A percentile compares a stretch with the other conserved stretches of the same genome.
These are phyloP conservation scores for Candida pini DNA, from an alignment of 805 yeast genomes.

Conservation along the genomic window DNA sequence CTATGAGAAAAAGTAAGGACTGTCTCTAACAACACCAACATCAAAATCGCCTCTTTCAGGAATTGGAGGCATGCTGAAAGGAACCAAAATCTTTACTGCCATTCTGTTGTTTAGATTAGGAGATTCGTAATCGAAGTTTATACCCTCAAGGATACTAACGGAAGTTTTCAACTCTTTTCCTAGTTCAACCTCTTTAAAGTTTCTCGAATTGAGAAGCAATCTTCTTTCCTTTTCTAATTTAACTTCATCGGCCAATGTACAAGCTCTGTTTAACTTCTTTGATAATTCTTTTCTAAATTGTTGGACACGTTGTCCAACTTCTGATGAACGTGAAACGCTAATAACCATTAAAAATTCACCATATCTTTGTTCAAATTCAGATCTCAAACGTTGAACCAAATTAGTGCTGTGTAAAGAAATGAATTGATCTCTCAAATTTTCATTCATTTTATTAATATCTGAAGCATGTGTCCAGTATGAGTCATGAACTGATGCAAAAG, in stretches of 20 bases:
- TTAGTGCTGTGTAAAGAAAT: slow-evolving; percentile 71
- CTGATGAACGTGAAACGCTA: slow-evolving; percentile 46
- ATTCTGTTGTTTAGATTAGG: slow-evolving; percentile 15
- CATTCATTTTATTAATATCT: slow-evolving; percentile 70
- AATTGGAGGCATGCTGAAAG: slow-evolving; percentile 62
- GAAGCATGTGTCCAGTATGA: slow-evolving; percentile 97
- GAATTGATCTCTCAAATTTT: slow-evolving; percentile 68
- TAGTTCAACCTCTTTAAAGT: slow-evolving; percentile 40
- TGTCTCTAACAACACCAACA: slow-evolving; percentile 62
- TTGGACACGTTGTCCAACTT: slow-evolving; percentile 44
- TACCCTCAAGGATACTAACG: slow-evolving; percentile 45
- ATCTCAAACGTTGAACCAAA: slow-evolving; percentile 60
- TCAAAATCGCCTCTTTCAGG: slow-evolving; percentile 84
- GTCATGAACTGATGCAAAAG: slow-evolving; percentile 94
- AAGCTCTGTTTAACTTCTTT: slow-evolving; percentile 43
- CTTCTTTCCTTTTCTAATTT: slow-evolving; percentile 62
- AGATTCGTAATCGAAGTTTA: slow-evolving; percentile 15
- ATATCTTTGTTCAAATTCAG: slow-evolving; percentile 80
- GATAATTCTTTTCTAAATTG: slow-evolving; percentile 45
- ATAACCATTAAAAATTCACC: slow-evolving; percentile 60
- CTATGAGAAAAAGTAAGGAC: slow-evolving; percentile 69
- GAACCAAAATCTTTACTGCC: slow-evolving; percentile 47
- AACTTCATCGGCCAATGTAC: slow-evolving; percentile 69
- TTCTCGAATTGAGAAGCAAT: slow-evolving; percentile 44
- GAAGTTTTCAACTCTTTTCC: slow-evolving; percentile 65